Evolutionary conservation across 768 basidiomycete species (phyloP), one percentile per base, ranked within the genome.

Genomic region (Pisolithus microcarpus): DNA sequence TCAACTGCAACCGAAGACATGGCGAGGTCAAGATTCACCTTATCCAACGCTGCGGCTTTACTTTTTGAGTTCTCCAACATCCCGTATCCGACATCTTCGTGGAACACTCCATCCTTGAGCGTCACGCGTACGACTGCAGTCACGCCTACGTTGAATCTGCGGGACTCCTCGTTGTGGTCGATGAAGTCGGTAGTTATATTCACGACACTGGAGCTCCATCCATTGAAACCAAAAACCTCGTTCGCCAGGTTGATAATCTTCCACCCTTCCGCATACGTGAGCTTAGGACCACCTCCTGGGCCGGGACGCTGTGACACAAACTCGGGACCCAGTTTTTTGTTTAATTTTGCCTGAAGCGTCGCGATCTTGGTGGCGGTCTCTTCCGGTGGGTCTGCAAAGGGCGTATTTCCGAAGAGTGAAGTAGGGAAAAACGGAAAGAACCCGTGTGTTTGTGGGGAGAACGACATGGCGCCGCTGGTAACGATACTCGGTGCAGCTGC

Each of bases 161-260:
- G 72, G 2, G 81, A 76, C 50, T 89, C 82, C 51, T 87, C 81
- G 56, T 75, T 81, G 58, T 70, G 79, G 63, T 98, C 95, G 51
- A 85, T 66, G 65, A 87, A 89, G 60, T 90, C 88, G 3, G 83
- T 87, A 7, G 80, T 79, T 31, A 96, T 67, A 49, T 63, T 87
- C 54, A 88, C 78, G 43, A 95, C 74, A 44, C 67, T 85, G 1
- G 90, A 87, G 54, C 85, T 88, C 94, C 92, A 94, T 23, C 94
- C 96, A 56, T 98, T 91, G 74, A 92, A 97, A 1, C 95, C 95
- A 69, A 99, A 98, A 39, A 98, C 88, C 56, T 99, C 95, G 65
- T 99, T 99, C 2, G 95, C 96, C 21, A 99, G 77, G 62, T 94
- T 95, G 67, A 99, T 96, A 36, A 93, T 85, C 70, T 91, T 94